Conservation (phyloP, 192 early-diverging fungal genomes). For the Pilobolus umbonatus region DNA sequence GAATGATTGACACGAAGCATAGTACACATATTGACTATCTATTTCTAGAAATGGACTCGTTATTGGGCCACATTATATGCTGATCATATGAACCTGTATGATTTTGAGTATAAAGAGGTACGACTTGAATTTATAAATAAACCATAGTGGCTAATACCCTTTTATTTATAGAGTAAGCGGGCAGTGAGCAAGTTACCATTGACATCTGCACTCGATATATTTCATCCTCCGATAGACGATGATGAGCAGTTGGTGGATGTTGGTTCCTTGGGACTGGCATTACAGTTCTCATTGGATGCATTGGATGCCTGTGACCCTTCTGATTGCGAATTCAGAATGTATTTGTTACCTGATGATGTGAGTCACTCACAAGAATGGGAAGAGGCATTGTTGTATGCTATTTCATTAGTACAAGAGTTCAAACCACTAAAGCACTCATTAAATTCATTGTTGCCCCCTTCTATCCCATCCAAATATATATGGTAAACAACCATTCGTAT, state of each 20-base stretch:
- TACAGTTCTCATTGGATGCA: conserved; percentile 23
- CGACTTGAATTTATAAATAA: conserved; percentile 3
- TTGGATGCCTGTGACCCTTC: neutral
- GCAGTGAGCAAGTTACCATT: conserved; percentile 13
- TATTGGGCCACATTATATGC: conserved; percentile 27
- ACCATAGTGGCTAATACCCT: neutral
- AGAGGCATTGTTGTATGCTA: conserved; percentile 15
- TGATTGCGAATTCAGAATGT: conserved; percentile 23
- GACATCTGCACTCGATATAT: conserved; percentile 10
- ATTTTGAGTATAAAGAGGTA: conserved; percentile 37
- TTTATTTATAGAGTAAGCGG: neutral
- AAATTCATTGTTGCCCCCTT: no score
- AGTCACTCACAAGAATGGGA: conserved; percentile 19
- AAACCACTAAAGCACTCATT: no score
- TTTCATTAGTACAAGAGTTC: conserved; percentile 15
- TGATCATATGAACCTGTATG: conserved; percentile 24
- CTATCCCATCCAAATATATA: conserved; percentile 14
- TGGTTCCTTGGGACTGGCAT: conserved; percentile 19
- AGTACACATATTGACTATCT: neutral
- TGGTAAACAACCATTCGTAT: no score
- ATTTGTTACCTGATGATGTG: conserved; percentile 25
- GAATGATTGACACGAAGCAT: neutral
- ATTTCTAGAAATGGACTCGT: conserved; percentile 28
- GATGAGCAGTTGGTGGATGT: conserved; percentile 30
- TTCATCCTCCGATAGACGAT: conserved; percentile 27